Conservation (phyloP, 2,329 filamentous ascomycete genomes). For the Lasiodiplodia citricola region DNA sequence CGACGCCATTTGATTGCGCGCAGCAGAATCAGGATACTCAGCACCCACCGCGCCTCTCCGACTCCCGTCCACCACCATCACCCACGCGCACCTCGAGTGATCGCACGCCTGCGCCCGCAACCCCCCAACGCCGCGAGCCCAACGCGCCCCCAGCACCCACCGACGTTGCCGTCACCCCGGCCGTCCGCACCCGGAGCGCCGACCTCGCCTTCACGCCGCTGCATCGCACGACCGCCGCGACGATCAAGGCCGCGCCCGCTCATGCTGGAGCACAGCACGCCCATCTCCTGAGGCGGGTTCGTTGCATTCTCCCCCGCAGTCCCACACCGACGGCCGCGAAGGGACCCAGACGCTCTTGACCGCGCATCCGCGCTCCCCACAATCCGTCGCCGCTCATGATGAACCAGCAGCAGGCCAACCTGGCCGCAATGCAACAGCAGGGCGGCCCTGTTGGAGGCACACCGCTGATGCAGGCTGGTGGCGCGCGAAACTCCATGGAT, state of each 20-base stretch:
- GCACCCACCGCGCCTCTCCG: constrained; percentile 24
- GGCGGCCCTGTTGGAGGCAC: constrained; percentile 69
- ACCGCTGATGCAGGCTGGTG: constrained; percentile 67
- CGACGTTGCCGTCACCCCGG: constrained; percentile 7
- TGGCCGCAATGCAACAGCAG: constrained; percentile 70
- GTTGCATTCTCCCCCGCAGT: constrained; percentile 12
- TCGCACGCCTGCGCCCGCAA: constrained; percentile 25
- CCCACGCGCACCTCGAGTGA: constrained; percentile 29
- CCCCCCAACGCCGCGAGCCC: constrained; percentile 8
- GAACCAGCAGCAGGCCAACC: constrained; percentile 63
- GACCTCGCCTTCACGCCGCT: constrained; percentile 22
- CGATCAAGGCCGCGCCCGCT: constrained; percentile 19
- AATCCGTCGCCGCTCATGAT: constrained; percentile 28
- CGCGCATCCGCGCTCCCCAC: constrained; percentile 17
- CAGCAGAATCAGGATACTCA: constrained; percentile 25
- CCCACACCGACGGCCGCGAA: constrained; percentile 10
- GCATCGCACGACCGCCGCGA: constrained; percentile 23
- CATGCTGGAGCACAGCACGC: constrained; percentile 25
- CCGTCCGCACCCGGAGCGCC: constrained; percentile 25
- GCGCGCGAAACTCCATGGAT: constrained; percentile 46
- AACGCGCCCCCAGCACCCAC: constrained; percentile 2
- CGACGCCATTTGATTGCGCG: constrained; percentile 28
- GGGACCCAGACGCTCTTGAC: constrained; percentile 18
- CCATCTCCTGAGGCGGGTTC: constrained; percentile 23
- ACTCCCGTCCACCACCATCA: constrained; percentile 30